Base-by-base conservation (phyloP, 805 yeast species). In the Groenewaldozyma salmanticensis region DNA sequence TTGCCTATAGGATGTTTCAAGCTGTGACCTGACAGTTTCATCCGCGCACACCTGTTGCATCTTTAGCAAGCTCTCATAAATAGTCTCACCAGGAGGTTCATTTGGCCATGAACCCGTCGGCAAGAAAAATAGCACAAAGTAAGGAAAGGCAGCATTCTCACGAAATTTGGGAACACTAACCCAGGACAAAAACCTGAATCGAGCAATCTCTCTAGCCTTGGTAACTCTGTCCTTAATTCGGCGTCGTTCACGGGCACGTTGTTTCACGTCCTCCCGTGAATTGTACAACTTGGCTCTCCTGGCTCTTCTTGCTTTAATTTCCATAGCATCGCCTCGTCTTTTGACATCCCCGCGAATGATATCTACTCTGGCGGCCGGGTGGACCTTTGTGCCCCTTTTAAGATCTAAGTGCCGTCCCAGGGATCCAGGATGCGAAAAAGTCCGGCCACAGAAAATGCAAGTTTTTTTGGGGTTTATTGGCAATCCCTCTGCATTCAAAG, bases 391-490 rank as follows among this genome's bases (percentile, higher is more conserved):
- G 1, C 81, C 82, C 40, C 72, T 71, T 45, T 73, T 69, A 35
- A 64, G 54, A 49, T 77, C 81, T 33, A 77, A 53, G 53, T 77
- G 82, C 27, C 82, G 61, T 1, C 81, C 81, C 42, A 75, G 59
- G 0, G 79, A 72, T 1, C 81, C 79, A 4, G 75, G 72, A 44
- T 74, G 74, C 2, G 75, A 66, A 53, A 76, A 77, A 1, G 68
- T 61, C 43, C 67, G 63, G 1, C 71, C 71, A 49, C 82, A 77
- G 51, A 74, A 75, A 0, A 62, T 62, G 52, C 81, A 75, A 40
- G 61, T 54, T 45, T 54, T 62, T 50, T 66, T 62, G n/a, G 47
- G 43, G 29, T 45, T 47, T 13, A 39, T 38, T 9, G 34, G 45
- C 32, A 34, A 18, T 5, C 45, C 42, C 35, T 42, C 29, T 5